Evolutionary conservation across 2,329 filamentous ascomycete species (phyloP).

Genomic region (Talaromyces rugulosus): DNA sequence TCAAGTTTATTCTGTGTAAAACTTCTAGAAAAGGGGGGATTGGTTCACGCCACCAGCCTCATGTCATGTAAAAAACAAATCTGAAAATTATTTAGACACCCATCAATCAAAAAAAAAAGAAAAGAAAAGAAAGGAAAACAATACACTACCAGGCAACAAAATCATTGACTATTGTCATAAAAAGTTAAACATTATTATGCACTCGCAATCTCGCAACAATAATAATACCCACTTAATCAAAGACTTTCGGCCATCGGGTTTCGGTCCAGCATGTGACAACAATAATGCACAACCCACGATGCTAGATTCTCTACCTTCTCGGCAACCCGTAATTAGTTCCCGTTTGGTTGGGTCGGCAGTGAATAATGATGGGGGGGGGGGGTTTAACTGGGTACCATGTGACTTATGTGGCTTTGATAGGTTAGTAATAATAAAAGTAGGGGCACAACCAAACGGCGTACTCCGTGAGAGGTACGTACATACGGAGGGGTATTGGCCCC

Average conservation of each 20-base stretch:
- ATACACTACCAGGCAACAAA: neutral
- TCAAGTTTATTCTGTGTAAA: neutral
- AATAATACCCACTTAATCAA: neutral
- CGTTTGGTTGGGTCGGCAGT: neutral
- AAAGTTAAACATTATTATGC: neutral
- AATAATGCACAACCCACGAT: neutral
- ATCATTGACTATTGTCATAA: neutral
- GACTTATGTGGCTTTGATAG: neutral
- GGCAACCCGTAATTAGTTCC: neutral
- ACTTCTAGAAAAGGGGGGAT: neutral
- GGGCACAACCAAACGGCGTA: neutral
- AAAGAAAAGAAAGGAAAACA: neutral
- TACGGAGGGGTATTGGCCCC: neutral
- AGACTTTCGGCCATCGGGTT: neutral
- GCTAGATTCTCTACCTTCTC: neutral
- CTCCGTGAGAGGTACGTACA: neutral
- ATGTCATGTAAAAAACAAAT: neutral
- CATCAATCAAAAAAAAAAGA: neutral
- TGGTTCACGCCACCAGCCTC: neutral
- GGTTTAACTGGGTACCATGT: neutral
- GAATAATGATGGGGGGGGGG: neutral
- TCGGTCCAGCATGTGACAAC: neutral
- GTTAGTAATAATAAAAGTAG: neutral
- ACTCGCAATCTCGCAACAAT: neutral
- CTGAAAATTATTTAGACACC: too few relatives aligned